phyloP scores from a whole-genome alignment of 106 monocot genomes.

The Allium cepa region DNA sequence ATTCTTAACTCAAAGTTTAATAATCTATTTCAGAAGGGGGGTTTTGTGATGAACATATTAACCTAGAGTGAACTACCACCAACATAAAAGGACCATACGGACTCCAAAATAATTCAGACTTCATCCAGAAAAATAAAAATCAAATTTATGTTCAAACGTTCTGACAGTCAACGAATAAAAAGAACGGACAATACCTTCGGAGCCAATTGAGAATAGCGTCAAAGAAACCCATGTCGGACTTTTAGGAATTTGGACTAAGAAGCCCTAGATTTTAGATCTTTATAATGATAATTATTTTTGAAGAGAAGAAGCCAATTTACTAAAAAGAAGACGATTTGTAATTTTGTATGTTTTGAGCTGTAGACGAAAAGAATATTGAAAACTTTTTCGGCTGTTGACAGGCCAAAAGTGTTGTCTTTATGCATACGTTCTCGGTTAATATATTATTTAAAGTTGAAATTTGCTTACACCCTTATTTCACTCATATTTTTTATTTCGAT shows the following conservation, averaged over 20 bases:
- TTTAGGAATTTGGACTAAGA: not conserved
- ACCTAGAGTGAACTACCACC: not conserved
- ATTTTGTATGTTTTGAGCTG: not conserved
- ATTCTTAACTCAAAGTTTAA: not conserved
- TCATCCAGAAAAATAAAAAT: not conserved
- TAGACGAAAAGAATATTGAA: too few species aligned
- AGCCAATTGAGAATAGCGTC: constrained; percentile 1
- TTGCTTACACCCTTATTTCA: too few species aligned
- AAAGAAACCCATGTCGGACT: not conserved
- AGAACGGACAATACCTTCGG: not conserved
- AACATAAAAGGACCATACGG: not conserved
- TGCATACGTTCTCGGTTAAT: too few species aligned
- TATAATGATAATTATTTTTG: not conserved
- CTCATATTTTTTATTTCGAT: too few species aligned
- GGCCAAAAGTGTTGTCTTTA: too few species aligned
- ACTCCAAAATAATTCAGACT: not conserved
- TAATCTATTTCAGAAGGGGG: not conserved
- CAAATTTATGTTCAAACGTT: not conserved
- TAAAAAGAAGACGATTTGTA: not conserved
- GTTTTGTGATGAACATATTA: not conserved
- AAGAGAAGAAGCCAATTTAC: too few species aligned
- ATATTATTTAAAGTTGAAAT: too few species aligned
- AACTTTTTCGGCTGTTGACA: too few species aligned
- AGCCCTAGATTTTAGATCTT: constrained; percentile 1
- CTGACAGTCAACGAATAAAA: not conserved